phyloP scores from a whole-genome alignment of 495 filamentous ascomycete genomes.

The Penicillium silybi region DNA sequence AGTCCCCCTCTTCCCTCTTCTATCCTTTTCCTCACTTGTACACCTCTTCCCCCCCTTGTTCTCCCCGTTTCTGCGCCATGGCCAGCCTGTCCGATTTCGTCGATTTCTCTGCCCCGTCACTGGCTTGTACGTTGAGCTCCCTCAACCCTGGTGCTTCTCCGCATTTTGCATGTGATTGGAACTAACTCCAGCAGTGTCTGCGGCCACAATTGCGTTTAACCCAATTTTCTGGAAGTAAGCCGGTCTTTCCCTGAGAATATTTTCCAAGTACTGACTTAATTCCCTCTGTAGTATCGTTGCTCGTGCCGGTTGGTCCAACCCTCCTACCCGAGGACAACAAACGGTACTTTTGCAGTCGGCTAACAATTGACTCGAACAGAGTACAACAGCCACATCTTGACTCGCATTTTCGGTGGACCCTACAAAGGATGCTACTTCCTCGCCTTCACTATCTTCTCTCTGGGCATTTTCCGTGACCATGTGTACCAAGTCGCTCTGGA shows the following conservation, averaged over 20 bases:
- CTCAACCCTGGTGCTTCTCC: constrained; percentile 3
- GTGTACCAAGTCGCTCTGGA: constrained; percentile 48
- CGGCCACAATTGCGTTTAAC: constrained; percentile 50
- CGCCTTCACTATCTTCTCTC: constrained; percentile 80
- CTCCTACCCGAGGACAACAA: constrained; percentile 1
- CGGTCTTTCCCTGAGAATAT: neutral
- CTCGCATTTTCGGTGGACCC: constrained; percentile 78
- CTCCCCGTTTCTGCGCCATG: constrained; percentile 23
- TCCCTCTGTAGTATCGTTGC: constrained; percentile 38
- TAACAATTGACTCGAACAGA: constrained; percentile 51
- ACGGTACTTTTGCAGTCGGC: constrained; percentile 2
- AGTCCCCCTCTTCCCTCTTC: constrained; percentile 8
- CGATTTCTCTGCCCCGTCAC: constrained; percentile 42
- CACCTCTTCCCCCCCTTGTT: neutral
- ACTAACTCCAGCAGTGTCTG: constrained; percentile 40
- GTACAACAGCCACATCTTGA: constrained; percentile 85
- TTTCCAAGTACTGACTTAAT: neutral
- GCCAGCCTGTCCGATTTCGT: constrained; percentile 37
- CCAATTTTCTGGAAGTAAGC: constrained; percentile 58
- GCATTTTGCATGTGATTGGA: constrained; percentile 35
- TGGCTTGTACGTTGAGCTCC: constrained; percentile 37
- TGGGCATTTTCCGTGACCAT: constrained; percentile 83
- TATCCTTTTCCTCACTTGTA: constrained; percentile 8
- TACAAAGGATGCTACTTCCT: constrained; percentile 86
- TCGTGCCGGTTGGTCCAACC: constrained; percentile 38